Conservation (phyloP, 176 grass and related monocot species). For the Chrysopogon serrulatus region DNA sequence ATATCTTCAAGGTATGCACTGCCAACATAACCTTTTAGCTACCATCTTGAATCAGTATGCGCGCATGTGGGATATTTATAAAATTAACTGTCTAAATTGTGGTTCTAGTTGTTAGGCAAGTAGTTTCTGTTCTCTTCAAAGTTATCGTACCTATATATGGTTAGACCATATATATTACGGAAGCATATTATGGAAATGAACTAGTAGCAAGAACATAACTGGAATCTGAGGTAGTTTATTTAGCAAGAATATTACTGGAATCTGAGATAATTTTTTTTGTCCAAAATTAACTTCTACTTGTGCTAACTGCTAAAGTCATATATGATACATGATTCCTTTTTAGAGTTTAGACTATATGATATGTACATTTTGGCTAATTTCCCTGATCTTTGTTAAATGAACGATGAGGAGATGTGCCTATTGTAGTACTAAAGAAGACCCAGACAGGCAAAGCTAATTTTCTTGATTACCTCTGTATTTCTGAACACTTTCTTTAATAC, state of each 20-base stretch:
- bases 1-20: constrained; percentile 7
- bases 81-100: neutral
- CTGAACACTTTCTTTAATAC: constrained; percentile 13
- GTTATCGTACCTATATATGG: neutral
- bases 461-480: neutral
- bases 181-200: neutral
- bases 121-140: neutral
- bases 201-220: neutral
- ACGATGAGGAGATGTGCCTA: neutral
- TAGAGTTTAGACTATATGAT: neutral
- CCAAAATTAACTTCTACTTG: neutral
- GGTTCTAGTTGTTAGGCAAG: neutral
- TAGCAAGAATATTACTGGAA: neutral
- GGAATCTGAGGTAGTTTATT: neutral
- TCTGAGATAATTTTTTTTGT: neutral
- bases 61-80: neutral
- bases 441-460: neutral
- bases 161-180: neutral
- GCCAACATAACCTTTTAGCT: neutral
- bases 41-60: neutral
- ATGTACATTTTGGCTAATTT: neutral
- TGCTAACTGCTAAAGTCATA: neutral
- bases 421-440: neutral
- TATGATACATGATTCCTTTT: neutral
- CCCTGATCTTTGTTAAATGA: neutral